These are phyloP conservation scores for Alternaria arborescens DNA, from an alignment of 2,329 filamentous ascomycete species.

Conservation along the genomic window DNA sequence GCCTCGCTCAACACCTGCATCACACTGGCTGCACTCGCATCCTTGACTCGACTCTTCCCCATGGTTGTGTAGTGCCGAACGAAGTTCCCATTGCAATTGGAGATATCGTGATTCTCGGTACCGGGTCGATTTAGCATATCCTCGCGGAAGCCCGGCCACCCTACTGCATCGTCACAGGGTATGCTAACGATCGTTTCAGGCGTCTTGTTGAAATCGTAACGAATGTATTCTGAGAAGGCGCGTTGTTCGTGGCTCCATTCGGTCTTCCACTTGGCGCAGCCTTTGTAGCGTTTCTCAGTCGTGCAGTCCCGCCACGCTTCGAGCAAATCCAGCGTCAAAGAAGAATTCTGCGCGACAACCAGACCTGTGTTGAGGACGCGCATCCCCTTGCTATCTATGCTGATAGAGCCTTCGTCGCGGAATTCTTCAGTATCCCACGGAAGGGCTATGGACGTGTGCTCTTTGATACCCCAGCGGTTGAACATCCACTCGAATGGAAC, in stretches of 20 bases:
- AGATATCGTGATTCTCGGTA: slow-evolving; percentile 4
- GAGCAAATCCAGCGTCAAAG: slow-evolving; percentile 36
- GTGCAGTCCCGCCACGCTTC: slow-evolving; percentile 45
- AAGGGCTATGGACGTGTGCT: slow-evolving; percentile 53
- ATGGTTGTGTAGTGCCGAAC: slow-evolving; percentile 39
- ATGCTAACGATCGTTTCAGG: slow-evolving; percentile 40
- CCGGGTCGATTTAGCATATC: slow-evolving; percentile 20
- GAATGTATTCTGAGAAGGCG: slow-evolving; percentile 45
- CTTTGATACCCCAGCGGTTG: slow-evolving; percentile 57
- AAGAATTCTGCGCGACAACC: slow-evolving; percentile 48
- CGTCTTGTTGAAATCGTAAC: slow-evolving; percentile 42
- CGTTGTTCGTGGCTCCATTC: slow-evolving; percentile 46
- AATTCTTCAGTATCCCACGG: slow-evolving; percentile 46
- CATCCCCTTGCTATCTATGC: slow-evolving; percentile 48
- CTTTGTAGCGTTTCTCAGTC: slow-evolving; percentile 33
- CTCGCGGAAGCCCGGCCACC: slow-evolving; percentile 39
- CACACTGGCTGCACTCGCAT: slow-evolving; percentile 12
- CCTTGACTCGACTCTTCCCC: slow-evolving; percentile 23
- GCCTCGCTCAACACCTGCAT: slow-evolving; percentile 26
- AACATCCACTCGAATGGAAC: slow-evolving; percentile 60
- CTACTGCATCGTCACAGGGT: slow-evolving; percentile 48
- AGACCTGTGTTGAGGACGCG: slow-evolving; percentile 53
- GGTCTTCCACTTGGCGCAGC: slow-evolving; percentile 40
- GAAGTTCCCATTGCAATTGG: slow-evolving; percentile 41
- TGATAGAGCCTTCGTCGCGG: slow-evolving; percentile 24